Conservation (phyloP, 768 basidiomycete species). For the Tricholoma saponaceum region DNA sequence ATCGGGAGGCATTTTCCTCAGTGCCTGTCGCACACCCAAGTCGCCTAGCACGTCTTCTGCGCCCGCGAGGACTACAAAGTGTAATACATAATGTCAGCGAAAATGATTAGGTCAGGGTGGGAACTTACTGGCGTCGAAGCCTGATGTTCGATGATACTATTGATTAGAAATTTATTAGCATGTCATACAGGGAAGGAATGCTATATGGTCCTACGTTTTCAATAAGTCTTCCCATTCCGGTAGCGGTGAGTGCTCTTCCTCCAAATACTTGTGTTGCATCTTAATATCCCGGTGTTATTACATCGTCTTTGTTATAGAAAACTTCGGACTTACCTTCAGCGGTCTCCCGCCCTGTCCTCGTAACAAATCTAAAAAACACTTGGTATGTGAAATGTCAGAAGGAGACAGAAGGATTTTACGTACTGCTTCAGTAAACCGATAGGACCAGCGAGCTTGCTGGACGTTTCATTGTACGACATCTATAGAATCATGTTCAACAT, state of each 20-base stretch:
- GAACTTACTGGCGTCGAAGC: conserved; percentile 69
- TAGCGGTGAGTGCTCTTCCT: conserved; percentile 80
- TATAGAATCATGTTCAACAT: conserved; percentile 1
- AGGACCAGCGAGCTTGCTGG: conserved; percentile 81
- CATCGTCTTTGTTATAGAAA: neutral
- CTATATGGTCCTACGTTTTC: conserved; percentile 57
- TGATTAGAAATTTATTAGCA: neutral
- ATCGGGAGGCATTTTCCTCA: conserved; percentile 59
- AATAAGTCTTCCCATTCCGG: conserved; percentile 82
- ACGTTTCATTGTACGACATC: conserved; percentile 86
- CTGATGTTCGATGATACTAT: conserved; percentile 78
- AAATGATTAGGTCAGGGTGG: conserved; percentile 4
- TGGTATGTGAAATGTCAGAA: neutral
- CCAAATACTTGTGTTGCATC: conserved; percentile 87
- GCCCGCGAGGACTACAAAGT: conserved; percentile 59
- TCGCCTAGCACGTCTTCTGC: conserved; percentile 74
- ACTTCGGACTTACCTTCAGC: conserved; percentile 47
- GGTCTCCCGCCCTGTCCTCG: conserved; percentile 64
- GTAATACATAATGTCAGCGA: conserved; percentile 1
- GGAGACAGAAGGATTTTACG: conserved; percentile 19
- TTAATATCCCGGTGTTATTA: conserved; percentile 22
- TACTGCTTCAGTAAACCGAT: conserved; percentile 89
- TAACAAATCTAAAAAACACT: conserved; percentile 50
- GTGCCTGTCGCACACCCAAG: conserved; percentile 68
- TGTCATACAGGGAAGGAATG: neutral